These are phyloP conservation scores for Toxicodendron radicans DNA, from an alignment of 345 rosid species.

Conservation along the genomic window DNA sequence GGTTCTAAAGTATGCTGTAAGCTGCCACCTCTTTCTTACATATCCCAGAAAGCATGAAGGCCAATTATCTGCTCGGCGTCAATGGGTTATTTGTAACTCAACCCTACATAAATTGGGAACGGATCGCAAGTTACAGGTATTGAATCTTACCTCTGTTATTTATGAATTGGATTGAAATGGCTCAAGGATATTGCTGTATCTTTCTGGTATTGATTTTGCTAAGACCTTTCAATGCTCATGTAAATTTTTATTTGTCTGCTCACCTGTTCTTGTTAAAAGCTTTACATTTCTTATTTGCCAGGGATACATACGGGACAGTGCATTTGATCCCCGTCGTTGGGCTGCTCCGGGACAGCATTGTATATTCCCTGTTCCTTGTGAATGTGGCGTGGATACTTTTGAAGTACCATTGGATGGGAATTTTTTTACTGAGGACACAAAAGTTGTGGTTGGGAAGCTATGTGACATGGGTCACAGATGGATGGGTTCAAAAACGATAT, in stretches of 20 bases:
- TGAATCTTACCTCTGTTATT: neutral
- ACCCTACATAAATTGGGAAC: constrained; percentile 66
- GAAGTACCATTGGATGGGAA: constrained; percentile 74
- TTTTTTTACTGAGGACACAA: constrained; percentile 50
- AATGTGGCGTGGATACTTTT: constrained; percentile 55
- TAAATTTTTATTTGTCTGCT: no score
- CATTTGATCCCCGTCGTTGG: constrained; percentile 93
- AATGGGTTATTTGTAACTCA: constrained; percentile 55
- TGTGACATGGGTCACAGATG: constrained; percentile 89
- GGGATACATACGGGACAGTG: constrained; percentile 73
- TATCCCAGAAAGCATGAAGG: constrained; percentile 74
- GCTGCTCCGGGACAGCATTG: constrained; percentile 80
- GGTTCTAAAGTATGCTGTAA: constrained; percentile 73
- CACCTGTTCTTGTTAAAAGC: no score
- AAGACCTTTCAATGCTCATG: neutral
- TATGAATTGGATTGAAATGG: neutral
- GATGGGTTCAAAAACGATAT: constrained; percentile 77
- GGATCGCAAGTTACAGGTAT: constrained; percentile 66
- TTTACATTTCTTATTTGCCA: constrained; percentile 30
- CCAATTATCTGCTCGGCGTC: constrained; percentile 48
- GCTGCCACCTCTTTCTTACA: constrained; percentile 71
- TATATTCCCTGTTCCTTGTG: constrained; percentile 55
- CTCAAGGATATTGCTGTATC: neutral
- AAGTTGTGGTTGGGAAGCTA: constrained; percentile 50
- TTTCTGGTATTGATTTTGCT: neutral